Evolutionary conservation across 768 basidiomycete genomes (phyloP), one percentile per base, ranked within the genome.

Genomic region (Podaxis pistillaris): DNA sequence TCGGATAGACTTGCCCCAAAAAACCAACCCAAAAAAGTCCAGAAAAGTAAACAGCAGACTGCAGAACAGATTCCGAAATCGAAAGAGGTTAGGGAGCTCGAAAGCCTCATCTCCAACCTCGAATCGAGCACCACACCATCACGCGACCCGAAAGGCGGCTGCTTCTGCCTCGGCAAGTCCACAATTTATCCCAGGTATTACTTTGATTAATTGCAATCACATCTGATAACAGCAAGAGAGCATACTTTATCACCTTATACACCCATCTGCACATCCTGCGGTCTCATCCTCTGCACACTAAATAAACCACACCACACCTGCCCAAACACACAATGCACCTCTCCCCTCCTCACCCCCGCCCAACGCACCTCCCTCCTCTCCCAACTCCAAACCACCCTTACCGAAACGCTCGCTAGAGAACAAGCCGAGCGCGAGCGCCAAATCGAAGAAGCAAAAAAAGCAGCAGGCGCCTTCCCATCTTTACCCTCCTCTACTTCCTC

Each of bases 91-190:
- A 72, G 72, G 3, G 67, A 64, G 24, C 75, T 90, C 17, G 85
- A 88, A 66, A 66, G 71, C 6, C 72, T 86, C 44, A 71, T 83
- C 36, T 66, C 73, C n/a, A 78, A 73, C 3, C 70, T 86, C 24
- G 70, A 65, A 26, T 70, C 68, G 13, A 68, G 75, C 2, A 71
- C 71, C n/a, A 75, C 74, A 0, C 70, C 58, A 0, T 69, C 73
- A 44, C 82, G 73, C 60, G 87, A 90, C 71, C 81, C 85, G 0
- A 83, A 81, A 44, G 84, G 85, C 3, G 87, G 88, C 0, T 91
- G 89, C 68, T 90, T 88, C 68, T 91, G 89, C 66, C 83, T 85
- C 75, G 87, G 88, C 85, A 57, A 36, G 74, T 4, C 12, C n/a
- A 9, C 28, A 2, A n/a, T 8, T 55, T 36, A 49, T 19, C n/a